Evolutionary conservation across 2,329 filamentous ascomycete species (phyloP).

Genomic region (Pseudogymnoascus pannorum): DNA sequence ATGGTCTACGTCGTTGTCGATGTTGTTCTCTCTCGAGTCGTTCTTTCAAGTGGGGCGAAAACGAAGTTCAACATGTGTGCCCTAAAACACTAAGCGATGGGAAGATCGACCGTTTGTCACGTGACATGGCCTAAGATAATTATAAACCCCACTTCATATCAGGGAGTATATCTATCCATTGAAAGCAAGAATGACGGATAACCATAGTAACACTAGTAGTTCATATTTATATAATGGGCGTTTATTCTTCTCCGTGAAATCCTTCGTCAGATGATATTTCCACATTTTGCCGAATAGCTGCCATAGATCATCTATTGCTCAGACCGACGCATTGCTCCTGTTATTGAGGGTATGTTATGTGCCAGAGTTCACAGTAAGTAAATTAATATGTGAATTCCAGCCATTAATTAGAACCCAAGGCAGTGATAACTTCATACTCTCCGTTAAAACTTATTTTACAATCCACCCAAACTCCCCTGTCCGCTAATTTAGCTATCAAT

Average conservation of each 20-base stretch:
- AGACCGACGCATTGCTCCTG: not conserved
- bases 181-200: not conserved
- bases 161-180: not conserved
- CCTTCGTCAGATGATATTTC: not conserved
- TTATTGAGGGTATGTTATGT: too few relatives aligned
- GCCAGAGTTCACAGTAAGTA: not conserved
- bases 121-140: not conserved
- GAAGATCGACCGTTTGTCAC: not conserved
- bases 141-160: not conserved
- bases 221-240: not conserved
- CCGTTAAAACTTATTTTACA: not conserved
- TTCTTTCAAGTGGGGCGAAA: constrained; percentile 11
- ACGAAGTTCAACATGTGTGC: constrained; percentile 10
- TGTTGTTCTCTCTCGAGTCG: constrained; percentile 11
- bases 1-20: constrained; percentile 21
- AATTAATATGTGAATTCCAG: not conserved
- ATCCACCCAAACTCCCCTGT: not conserved
- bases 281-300: not conserved
- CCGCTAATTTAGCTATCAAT: not conserved
- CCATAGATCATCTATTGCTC: not conserved
- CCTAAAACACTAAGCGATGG: constrained; percentile 12
- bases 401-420: not conserved
- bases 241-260: not conserved
- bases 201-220: not conserved
- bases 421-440: not conserved